Evolutionary conservation across 2,329 filamentous ascomycete species (phyloP).

Genomic region (Phoma herbarum): DNA sequence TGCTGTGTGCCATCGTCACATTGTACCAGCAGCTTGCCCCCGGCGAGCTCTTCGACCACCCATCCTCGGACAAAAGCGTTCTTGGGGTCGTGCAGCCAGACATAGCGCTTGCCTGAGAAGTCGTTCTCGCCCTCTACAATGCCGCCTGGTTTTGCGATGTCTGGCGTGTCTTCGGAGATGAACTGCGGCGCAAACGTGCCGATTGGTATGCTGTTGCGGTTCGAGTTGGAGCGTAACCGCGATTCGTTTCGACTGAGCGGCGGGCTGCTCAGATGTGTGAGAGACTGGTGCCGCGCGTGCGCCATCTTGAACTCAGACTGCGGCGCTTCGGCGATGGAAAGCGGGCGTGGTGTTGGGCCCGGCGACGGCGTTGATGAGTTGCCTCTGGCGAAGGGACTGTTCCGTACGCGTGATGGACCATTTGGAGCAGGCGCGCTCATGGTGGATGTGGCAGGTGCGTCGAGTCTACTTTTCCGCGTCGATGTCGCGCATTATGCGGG

Average conservation of each 20-base stretch:
- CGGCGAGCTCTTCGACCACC: conserved; percentile 81
- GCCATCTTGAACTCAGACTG: conserved; percentile 52
- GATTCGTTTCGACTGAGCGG: conserved; percentile 48
- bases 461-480: conserved; percentile 30
- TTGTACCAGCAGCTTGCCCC: conserved; percentile 79
- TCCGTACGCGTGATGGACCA: conserved; percentile 69
- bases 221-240: conserved; percentile 67
- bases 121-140: conserved; percentile 94
- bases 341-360: conserved; percentile 75
- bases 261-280: conserved; percentile 58
- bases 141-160: conserved; percentile 66
- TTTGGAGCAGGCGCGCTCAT: conserved; percentile 67
- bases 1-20: conserved; percentile 96
- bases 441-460: conserved; percentile 37
- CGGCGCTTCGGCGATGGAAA: conserved; percentile 54
- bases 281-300: conserved; percentile 75
- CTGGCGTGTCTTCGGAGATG: conserved; percentile 81
- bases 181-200: conserved; percentile 96
- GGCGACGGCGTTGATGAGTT: conserved; percentile 71
- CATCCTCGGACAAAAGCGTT: conserved; percentile 91
- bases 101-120: conserved; percentile 97
- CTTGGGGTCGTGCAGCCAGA: conserved; percentile 91
- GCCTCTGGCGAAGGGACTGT: conserved; percentile 77
- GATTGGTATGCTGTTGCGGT: conserved; percentile 69
- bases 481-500: conserved; percentile 36